phyloP scores from a whole-genome alignment of 1,284 basidiomycete genomes.

The Megacollybia platyphylla region DNA sequence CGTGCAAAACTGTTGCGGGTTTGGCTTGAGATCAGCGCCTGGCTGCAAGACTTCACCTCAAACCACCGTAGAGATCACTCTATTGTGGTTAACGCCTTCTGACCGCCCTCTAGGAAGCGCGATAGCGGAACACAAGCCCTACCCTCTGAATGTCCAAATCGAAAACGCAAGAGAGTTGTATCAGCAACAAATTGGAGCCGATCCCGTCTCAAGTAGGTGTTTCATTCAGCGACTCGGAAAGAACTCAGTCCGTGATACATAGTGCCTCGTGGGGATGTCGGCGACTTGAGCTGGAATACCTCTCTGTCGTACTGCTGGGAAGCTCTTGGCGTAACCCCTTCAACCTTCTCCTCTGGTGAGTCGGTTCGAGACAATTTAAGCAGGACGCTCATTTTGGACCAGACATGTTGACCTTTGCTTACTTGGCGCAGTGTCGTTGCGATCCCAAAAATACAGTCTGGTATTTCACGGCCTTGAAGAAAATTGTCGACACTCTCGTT shows the following conservation, averaged over 20 bases:
- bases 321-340: slow-evolving; percentile 48
- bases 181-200: slow-evolving; percentile 59
- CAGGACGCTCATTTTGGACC: slow-evolving; percentile 1
- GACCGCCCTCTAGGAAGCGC: background rate
- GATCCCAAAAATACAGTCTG: slow-evolving; percentile 46
- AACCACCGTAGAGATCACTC: slow-evolving; percentile 23
- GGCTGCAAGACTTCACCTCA: slow-evolving; percentile 45
- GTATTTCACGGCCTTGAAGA: slow-evolving; percentile 48
- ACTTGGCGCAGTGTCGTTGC: slow-evolving; percentile 67
- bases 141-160: slow-evolving; percentile 32
- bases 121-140: background rate
- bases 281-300: slow-evolving; percentile 16
- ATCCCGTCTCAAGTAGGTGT: slow-evolving; percentile 57
- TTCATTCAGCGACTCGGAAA: background rate
- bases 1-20: slow-evolving; percentile 54
- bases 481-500: slow-evolving; percentile 35
- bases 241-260: slow-evolving; percentile 5
- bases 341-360: slow-evolving; percentile 51
- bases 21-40: slow-evolving; percentile 65
- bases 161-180: slow-evolving; percentile 55
- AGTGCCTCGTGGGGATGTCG: slow-evolving; percentile 43
- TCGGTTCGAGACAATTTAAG: slow-evolving; percentile 3
- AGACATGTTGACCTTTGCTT: slow-evolving; percentile 67
- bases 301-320: slow-evolving; percentile 26
- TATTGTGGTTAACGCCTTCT: slow-evolving; percentile 1